phyloP scores from a whole-genome alignment of 2,329 filamentous ascomycete genomes.

The Cadophora sp. region DNA sequence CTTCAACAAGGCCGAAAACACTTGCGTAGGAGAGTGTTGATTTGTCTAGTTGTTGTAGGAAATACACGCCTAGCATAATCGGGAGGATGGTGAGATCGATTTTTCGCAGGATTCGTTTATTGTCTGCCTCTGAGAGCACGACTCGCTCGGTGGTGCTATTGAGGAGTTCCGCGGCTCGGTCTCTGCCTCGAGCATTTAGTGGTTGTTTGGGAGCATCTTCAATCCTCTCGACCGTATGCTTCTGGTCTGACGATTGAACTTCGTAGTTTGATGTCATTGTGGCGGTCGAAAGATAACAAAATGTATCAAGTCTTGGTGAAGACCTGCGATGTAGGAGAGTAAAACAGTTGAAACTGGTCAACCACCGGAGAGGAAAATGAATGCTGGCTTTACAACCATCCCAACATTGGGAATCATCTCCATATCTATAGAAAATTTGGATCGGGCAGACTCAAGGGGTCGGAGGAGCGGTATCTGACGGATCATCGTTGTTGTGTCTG shows the following conservation, averaged over 20 bases:
- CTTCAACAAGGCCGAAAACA: constrained; percentile 56
- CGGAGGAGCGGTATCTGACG: background rate
- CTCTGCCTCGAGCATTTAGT: constrained; percentile 21
- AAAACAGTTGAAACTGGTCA: background rate
- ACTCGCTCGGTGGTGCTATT: constrained; percentile 26
- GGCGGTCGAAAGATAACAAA: background rate
- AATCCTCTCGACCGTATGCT: constrained; percentile 27
- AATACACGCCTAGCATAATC: constrained; percentile 60
- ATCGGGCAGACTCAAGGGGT: background rate
- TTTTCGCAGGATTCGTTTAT: constrained; percentile 34
- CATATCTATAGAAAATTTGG: background rate
- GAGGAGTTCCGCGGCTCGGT: constrained; percentile 33
- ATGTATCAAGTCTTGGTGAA: background rate
- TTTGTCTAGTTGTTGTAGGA: constrained; percentile 58
- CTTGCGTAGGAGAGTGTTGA: constrained; percentile 49
- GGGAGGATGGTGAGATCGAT: constrained; percentile 58
- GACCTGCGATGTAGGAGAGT: background rate
- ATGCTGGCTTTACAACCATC: background rate
- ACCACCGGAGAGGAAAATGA: background rate
- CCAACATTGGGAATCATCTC: background rate
- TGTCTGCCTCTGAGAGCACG: constrained; percentile 32
- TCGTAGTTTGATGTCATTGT: background rate
- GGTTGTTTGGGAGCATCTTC: constrained; percentile 26
- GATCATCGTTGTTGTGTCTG: background rate
- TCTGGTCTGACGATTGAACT: constrained; percentile 16